Evolutionary conservation across 768 basidiomycete genomes (phyloP).

Genomic region (Solioccasus polychromus): DNA sequence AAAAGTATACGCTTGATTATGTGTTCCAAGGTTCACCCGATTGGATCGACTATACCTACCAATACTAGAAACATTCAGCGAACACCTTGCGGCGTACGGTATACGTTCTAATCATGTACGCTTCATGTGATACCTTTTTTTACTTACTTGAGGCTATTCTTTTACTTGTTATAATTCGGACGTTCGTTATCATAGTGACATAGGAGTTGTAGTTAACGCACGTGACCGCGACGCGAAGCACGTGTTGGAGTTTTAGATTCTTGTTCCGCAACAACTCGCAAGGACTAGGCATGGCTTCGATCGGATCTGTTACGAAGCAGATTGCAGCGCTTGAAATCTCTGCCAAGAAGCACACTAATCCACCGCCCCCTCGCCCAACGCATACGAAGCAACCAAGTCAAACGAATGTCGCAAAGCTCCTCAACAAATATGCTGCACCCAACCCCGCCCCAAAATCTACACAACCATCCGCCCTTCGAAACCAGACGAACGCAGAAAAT

Average conservation of each 20-base stretch:
- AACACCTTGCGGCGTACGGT: too few relatives aligned
- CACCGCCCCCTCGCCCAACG: constrained; percentile 26
- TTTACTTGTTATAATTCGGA: too few relatives aligned
- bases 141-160: too few relatives aligned
- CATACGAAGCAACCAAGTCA: constrained; percentile 58
- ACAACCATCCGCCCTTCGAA: constrained; percentile 43
- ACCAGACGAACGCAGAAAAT: constrained; percentile 31
- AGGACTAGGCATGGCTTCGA: constrained; percentile 40
- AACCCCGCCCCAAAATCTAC: constrained; percentile 38
- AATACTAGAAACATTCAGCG: too few relatives aligned
- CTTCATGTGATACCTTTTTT: too few relatives aligned
- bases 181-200: too few relatives aligned
- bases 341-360: constrained; percentile 42
- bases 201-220: constrained; percentile 15
- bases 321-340: constrained; percentile 68
- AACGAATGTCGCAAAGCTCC: constrained; percentile 62
- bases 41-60: constrained; percentile 58
- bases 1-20: constrained; percentile 41
- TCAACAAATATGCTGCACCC: constrained; percentile 72
- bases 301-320: constrained; percentile 57
- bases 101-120: too few relatives aligned
- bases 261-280: neutral
- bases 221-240: constrained; percentile 32
- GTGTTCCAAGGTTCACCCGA: constrained; percentile 49
- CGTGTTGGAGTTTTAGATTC: constrained; percentile 13